phyloP scores from a whole-genome alignment of 257 asterid species.

The Solanum lycopersicoides region DNA sequence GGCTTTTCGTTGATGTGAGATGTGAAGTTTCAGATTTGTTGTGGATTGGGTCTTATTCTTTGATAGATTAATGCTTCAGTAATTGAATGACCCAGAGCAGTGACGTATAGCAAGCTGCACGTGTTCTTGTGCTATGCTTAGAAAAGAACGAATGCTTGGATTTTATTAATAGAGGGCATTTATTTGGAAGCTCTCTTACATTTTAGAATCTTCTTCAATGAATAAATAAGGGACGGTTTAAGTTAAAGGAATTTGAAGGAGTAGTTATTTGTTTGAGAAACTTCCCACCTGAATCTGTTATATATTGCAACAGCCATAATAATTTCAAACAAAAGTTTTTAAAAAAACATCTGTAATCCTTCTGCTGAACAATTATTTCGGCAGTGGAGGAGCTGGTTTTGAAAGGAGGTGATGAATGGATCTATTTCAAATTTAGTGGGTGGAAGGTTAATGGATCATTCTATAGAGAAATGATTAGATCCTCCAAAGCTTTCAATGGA shows the following conservation, averaged over 20 bases:
- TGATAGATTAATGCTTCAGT: not conserved
- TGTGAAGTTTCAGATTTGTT: not conserved
- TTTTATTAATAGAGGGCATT: not conserved
- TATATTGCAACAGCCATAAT: not conserved
- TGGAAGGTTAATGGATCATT: conserved; percentile 42
- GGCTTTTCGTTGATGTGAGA: not conserved
- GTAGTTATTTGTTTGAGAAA: not conserved
- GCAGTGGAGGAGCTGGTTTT: conserved; percentile 57
- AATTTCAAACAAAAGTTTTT: no score
- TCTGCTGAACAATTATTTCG: conserved; percentile 22
- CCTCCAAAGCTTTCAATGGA: conserved; percentile 39
- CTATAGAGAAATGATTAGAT: conserved; percentile 54
- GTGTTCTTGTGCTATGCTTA: not conserved
- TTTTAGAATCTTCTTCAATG: not conserved
- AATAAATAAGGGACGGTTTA: not conserved
- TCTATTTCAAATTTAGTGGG: conserved; percentile 39
- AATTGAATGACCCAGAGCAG: not conserved
- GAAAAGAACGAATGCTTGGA: not conserved
- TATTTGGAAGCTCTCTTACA: not conserved
- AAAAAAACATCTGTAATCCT: not conserved
- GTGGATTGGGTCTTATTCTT: not conserved
- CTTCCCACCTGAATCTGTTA: not conserved
- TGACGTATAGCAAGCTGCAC: not conserved
- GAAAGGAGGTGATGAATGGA: conserved; percentile 22
- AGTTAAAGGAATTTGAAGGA: not conserved